Percentiles rank a stretch among this genome's conserved stretches.
Evolutionary conservation across 768 basidiomycete species (phyloP).

Genomic region (Termitomyces sp.): DNA sequence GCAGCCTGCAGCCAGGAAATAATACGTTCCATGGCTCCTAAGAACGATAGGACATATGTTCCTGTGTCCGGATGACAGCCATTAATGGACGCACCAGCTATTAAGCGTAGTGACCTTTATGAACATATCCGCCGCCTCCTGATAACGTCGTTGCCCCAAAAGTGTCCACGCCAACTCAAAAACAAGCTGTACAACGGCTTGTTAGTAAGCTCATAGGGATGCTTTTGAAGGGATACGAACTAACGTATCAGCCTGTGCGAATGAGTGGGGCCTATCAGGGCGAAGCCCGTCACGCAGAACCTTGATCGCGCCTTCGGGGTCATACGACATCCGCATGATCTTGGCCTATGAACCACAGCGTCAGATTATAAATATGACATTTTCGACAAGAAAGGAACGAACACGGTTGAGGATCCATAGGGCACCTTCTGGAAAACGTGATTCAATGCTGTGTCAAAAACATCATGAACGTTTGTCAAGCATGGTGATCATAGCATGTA

Average conservation of each 20-base stretch:
- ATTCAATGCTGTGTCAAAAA: constrained; percentile 37
- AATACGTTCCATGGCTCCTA: constrained; percentile 78
- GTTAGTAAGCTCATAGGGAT: neutral
- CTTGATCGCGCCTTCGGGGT: constrained; percentile 60
- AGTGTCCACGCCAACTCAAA: constrained; percentile 81
- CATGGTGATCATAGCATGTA: constrained; percentile 22
- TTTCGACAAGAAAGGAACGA: constrained; percentile 6
- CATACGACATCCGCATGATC: constrained; percentile 17
- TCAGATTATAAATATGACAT: neutral
- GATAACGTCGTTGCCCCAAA: constrained; percentile 56
- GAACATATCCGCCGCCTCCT: constrained; percentile 65
- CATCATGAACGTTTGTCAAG: neutral
- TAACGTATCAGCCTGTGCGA: constrained; percentile 69
- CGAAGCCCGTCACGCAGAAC: constrained; percentile 55
- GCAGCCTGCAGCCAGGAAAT: constrained; percentile 75
- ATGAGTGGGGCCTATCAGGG: constrained; percentile 46
- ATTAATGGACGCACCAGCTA: constrained; percentile 44
- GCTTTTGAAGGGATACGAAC: constrained; percentile 28
- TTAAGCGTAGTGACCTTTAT: constrained; percentile 61
- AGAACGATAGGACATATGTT: constrained; percentile 14
- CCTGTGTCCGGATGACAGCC: neutral
- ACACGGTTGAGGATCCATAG: constrained; percentile 74
- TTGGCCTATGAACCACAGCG: neutral
- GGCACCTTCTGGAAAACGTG: constrained; percentile 59
- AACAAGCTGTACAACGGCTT: constrained; percentile 37